Percentiles rank a stretch among this genome's conserved stretches.
phyloP scores from a whole-genome alignment of 768 basidiomycete species.

The Mycena venus region DNA sequence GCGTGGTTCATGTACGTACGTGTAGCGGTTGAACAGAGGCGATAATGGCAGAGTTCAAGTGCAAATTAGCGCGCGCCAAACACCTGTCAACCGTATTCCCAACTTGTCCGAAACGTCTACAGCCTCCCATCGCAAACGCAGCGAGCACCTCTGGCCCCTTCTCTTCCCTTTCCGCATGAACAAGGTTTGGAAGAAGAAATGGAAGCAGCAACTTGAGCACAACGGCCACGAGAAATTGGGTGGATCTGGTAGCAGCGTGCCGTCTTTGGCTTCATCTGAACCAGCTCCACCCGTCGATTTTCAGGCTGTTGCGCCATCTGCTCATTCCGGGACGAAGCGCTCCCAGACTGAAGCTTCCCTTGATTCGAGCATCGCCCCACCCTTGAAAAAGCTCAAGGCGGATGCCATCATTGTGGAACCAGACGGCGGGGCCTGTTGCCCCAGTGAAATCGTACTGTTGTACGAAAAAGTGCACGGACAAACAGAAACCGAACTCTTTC shows the following conservation, averaged over 20 bases:
- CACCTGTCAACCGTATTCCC: too few relatives aligned
- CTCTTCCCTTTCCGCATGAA: conserved; percentile 52
- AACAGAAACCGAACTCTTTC: conserved; percentile 24
- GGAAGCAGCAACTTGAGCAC: conserved; percentile 51
- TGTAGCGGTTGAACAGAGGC: neutral
- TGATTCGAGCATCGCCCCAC: conserved; percentile 1
- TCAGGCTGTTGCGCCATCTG: conserved; percentile 9
- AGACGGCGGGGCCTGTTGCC: conserved; percentile 3
- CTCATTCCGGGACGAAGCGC: conserved; percentile 25
- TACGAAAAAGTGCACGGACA: conserved; percentile 11
- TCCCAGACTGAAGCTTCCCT: conserved; percentile 14
- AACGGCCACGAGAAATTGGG: conserved; percentile 41
- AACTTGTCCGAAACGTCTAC: too few relatives aligned
- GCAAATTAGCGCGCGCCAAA: too few relatives aligned
- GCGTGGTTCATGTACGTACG: conserved; percentile 65
- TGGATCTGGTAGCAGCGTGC: conserved; percentile 41
- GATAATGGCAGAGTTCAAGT: neutral
- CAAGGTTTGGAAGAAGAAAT: conserved; percentile 64
- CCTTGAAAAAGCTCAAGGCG: conserved; percentile 13
- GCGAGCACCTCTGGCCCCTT: neutral
- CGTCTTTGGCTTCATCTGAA: conserved; percentile 39
- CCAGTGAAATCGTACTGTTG: conserved; percentile 4
- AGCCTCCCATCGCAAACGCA: neutral
- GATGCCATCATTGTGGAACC: conserved; percentile 17
- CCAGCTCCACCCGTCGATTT: conserved; percentile 29